Conservation (phyloP, 2,329 filamentous ascomycete genomes). For the Cercospora citrullina region DNA sequence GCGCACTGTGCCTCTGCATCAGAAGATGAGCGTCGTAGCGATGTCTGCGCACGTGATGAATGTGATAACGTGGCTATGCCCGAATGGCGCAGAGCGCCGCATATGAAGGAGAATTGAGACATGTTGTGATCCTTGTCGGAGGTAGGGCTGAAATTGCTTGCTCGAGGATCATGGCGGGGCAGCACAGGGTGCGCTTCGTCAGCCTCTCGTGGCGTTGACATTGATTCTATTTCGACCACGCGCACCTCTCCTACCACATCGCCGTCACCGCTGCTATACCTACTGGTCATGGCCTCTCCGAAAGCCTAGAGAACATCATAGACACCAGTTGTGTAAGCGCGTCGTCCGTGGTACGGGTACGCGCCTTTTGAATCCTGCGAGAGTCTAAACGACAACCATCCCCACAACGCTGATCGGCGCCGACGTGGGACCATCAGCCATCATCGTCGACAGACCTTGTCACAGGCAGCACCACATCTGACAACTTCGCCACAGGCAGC, state of each 20-base stretch:
- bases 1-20: neutral
- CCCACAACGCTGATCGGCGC: neutral
- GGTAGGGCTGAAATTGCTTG: slow-evolving; percentile 1
- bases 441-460: neutral
- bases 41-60: neutral
- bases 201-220: neutral
- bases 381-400: neutral
- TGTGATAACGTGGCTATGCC: neutral
- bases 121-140: neutral
- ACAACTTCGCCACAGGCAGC: neutral
- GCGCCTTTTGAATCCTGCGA: neutral
- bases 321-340: neutral
- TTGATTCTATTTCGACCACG: neutral
- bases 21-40: neutral
- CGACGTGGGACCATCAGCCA: neutral
- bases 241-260: neutral
- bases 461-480: neutral
- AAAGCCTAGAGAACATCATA: neutral
- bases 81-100: neutral
- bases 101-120: neutral
- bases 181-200: neutral
- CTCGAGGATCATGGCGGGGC: neutral
- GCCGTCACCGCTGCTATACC: neutral
- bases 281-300: neutral
- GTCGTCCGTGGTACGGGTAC: neutral